phyloP scores from a whole-genome alignment of 1,284 basidiomycete species.

The Trichosporon sp. region DNA sequence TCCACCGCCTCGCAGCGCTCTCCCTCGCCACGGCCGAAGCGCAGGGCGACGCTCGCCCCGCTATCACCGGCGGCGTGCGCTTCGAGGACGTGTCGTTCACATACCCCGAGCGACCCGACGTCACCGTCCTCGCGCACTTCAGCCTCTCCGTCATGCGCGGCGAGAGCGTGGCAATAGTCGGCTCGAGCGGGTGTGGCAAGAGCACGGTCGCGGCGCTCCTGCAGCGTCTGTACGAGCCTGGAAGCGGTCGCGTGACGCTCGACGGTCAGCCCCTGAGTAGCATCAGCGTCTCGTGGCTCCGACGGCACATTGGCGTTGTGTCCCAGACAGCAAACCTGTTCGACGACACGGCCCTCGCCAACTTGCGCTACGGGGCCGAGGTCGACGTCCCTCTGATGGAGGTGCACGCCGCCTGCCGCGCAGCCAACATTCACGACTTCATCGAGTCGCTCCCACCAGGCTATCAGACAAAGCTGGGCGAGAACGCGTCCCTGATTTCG shows the following conservation, averaged over 20 bases:
- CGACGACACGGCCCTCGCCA: conserved; percentile 78
- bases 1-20: conserved; percentile 70
- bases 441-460: conserved; percentile 75
- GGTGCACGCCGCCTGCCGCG: conserved; percentile 69
- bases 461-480: conserved; percentile 84
- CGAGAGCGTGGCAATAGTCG: conserved; percentile 85
- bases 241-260: conserved; percentile 64
- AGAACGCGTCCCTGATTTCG: conserved; percentile 83
- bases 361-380: conserved; percentile 77
- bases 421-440: conserved; percentile 85
- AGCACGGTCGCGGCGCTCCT: conserved; percentile 80
- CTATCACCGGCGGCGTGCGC: conserved; percentile 66
- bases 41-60: conserved; percentile 67
- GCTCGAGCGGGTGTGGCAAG: conserved; percentile 84
- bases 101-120: conserved; percentile 78
- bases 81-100: conserved; percentile 75
- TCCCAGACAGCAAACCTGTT: conserved; percentile 83
- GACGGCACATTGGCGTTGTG: conserved; percentile 82
- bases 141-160: conserved; percentile 68
- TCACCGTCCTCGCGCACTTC: conserved; percentile 68
- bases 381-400: conserved; percentile 62
- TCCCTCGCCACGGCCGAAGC: conserved; percentile 65
- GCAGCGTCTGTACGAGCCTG: conserved; percentile 82
- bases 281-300: conserved; percentile 71
- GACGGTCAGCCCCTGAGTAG: conserved; percentile 60